A percentile compares a stretch with the other conserved stretches of the same genome.
Evolutionary conservation across 345 rosid genomes (phyloP).

Genomic region (Fremontodendron californicum): DNA sequence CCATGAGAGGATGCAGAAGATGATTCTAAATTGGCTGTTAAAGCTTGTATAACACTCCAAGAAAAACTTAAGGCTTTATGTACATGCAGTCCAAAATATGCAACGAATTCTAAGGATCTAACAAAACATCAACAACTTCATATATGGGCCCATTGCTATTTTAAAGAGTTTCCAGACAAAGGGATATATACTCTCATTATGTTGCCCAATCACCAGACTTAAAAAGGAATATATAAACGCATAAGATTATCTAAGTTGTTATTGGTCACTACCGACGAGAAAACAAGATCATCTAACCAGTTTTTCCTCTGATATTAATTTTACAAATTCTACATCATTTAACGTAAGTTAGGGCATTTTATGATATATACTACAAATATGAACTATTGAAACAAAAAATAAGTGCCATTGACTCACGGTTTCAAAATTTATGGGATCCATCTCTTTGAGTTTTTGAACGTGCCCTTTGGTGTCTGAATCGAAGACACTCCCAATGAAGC

Average conservation of each 20-base stretch:
- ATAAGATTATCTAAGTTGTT: background rate
- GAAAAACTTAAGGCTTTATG: background rate
- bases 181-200: background rate
- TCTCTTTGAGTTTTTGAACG: conserved; percentile 77
- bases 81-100: background rate
- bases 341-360: background rate
- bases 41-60: background rate
- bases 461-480: conserved; percentile 70
- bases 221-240: background rate
- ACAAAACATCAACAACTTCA: background rate
- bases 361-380: background rate
- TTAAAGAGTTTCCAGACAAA: background rate
- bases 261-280: background rate
- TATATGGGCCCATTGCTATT: background rate
- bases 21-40: background rate
- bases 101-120: background rate
- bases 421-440: conserved; percentile 93
- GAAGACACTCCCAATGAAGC: conserved; percentile 85
- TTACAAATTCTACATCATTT: background rate
- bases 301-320: background rate
- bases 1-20: background rate
- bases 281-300: background rate
- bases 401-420: conserved; percentile 52
- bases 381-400: conserved; percentile 1
- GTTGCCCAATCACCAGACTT: background rate